Evolutionary conservation across 2,329 filamentous ascomycete genomes (phyloP).

Genomic region (Leptographium radiaticola): DNA sequence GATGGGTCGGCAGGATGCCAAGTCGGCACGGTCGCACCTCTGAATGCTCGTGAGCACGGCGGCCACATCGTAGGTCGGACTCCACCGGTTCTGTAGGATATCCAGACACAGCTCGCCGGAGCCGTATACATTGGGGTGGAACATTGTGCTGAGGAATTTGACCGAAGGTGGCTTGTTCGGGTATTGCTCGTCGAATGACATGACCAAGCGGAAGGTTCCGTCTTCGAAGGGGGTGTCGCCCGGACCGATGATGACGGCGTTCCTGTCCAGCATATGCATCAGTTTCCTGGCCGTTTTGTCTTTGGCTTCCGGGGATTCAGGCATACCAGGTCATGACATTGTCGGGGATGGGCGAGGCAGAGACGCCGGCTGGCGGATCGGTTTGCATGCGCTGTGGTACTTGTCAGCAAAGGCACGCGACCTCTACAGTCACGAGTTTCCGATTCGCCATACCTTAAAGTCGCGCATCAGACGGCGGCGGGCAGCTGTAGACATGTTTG

Average conservation of each 20-base stretch:
- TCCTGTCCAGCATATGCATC: slow-evolving; percentile 42
- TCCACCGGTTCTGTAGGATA: slow-evolving; percentile 96
- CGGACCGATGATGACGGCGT: slow-evolving; percentile 94
- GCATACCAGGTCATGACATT: slow-evolving; percentile 91
- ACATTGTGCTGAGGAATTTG: slow-evolving; percentile 99
- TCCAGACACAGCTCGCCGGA: slow-evolving; percentile 94
- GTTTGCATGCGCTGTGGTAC: slow-evolving; percentile 84
- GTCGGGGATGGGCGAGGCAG: slow-evolving; percentile 86
- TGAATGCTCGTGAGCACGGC: slow-evolving; percentile 96
- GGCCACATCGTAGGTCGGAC: slow-evolving; percentile 95
- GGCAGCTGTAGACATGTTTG: slow-evolving; percentile 69
- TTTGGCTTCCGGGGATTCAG: neutral
- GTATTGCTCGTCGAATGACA: slow-evolving; percentile 99
- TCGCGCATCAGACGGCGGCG: slow-evolving; percentile 96
- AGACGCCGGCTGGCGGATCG: slow-evolving; percentile 91
- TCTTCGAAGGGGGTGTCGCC: slow-evolving; percentile 97
- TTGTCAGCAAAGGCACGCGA: neutral
- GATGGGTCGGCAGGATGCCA: neutral
- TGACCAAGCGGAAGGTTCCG: slow-evolving; percentile 91
- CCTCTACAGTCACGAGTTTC: neutral
- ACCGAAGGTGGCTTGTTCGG: slow-evolving; percentile 96
- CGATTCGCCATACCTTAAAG: slow-evolving; percentile 61
- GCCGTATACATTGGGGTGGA: slow-evolving; percentile 96
- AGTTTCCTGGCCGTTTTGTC: neutral
- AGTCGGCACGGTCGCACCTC: slow-evolving; percentile 42